Percentiles rank a stretch among this genome's conserved stretches.
phyloP scores from a whole-genome alignment of 2,329 filamentous ascomycete species.

The Phaeosphaeriaceae sp. region DNA sequence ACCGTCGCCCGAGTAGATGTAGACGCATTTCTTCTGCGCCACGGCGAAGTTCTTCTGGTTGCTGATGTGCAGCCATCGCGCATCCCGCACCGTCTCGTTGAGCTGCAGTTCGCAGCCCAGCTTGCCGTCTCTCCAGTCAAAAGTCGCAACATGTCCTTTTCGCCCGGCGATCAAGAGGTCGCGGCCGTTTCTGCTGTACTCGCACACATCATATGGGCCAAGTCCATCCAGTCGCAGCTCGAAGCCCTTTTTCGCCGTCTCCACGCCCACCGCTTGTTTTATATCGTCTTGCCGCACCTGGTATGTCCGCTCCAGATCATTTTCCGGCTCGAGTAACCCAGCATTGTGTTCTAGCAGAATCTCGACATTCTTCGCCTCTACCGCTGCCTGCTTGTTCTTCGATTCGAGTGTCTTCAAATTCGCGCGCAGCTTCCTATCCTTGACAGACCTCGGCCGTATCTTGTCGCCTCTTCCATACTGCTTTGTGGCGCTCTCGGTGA shows the following conservation, averaged over 20 bases:
- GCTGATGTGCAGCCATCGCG: slow-evolving; percentile 78
- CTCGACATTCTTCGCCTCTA: slow-evolving; percentile 93
- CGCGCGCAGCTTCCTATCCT: slow-evolving; percentile 87
- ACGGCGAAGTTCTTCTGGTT: slow-evolving; percentile 95
- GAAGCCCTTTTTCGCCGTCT: slow-evolving; percentile 91
- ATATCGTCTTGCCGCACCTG: slow-evolving; percentile 92
- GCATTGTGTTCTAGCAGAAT: slow-evolving; percentile 86
- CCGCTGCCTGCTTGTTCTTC: slow-evolving; percentile 80
- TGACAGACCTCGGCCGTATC: slow-evolving; percentile 75
- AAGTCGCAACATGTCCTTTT: slow-evolving; percentile 93
- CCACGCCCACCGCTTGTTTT: slow-evolving; percentile 72
- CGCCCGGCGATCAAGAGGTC: slow-evolving; percentile 84
- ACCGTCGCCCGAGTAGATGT: slow-evolving; percentile 92
- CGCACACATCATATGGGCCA: slow-evolving; percentile 85
- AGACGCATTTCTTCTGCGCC: slow-evolving; percentile 94
- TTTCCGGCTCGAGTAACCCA: slow-evolving; percentile 88
- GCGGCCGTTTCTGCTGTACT: slow-evolving; percentile 89
- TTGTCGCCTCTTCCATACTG: slow-evolving; percentile 84
- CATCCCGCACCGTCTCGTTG: slow-evolving; percentile 87
- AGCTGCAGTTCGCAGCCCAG: slow-evolving; percentile 90
- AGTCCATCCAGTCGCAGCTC: slow-evolving; percentile 79
- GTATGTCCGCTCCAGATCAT: slow-evolving; percentile 88
- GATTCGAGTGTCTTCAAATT: slow-evolving; percentile 80
- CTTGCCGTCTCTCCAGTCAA: slow-evolving; percentile 95
- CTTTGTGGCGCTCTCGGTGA: slow-evolving; percentile 64